Base-by-base conservation (phyloP, 1,139 yeast genomes). In the Eremothecium coryli region DNA sequence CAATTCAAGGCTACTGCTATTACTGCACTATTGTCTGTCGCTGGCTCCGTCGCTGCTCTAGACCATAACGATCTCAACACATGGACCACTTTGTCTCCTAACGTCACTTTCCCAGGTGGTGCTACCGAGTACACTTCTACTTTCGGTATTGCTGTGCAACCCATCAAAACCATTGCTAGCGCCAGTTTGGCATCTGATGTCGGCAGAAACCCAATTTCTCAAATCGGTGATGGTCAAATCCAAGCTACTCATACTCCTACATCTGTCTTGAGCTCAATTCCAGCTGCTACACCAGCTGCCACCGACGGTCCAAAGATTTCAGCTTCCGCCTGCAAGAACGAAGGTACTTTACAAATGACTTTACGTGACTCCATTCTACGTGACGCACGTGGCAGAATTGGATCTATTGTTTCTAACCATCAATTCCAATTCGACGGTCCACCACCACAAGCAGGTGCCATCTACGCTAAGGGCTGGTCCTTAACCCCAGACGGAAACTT, bases 351-450 rank as follows among this genome's bases (percentile, higher is more conserved):
- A 54, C 55, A 75, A 35, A 64, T 80, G 70, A 62, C 65, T 23
- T 70, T 81, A 54, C 56, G 65, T 33, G 69, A 58, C 32, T 67
- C 76, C 50, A 56, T 76, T 41, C 69, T 81, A 60, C 71, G 68
- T 29, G 93, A 81, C 56, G 54, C 70, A 37, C 50, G 65, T 42
- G 84, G 84, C 41, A 77, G 93, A 73, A 64, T 81, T 47, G 93
- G 93, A 56, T 73, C 88, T 39, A 80, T 81, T 61, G 93, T 81
- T 50, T 78, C 88, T 43, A 80, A 80, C 79, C 73, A 80, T 68
- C 93, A 81, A 68, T 81, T 81, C 79, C 93, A 81, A 67, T 81
- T 81, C 55, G 93, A 81, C 58, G 90, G 90, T 61, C 93, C 90
- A 50, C 86, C 88, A 64, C 90, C 90, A 54, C 93, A 81, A 70